Evolutionary conservation across 345 rosid genomes (phyloP).

Genomic region (Heritiera fomes): DNA sequence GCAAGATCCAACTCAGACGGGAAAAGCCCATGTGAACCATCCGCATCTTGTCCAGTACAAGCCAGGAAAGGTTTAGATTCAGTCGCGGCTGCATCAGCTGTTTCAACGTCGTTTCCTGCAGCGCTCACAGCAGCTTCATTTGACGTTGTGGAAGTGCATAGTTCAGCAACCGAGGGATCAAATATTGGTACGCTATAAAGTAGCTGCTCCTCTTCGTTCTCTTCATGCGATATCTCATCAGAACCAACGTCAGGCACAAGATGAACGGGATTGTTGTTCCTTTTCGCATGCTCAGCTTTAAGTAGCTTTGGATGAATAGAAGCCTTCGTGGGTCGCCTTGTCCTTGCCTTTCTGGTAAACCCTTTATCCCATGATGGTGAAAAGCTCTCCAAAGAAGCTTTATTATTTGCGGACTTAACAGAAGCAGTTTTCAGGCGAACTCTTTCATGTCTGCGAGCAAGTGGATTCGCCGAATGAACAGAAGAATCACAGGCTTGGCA

Average conservation of each 20-base stretch:
- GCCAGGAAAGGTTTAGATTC: slow-evolving; percentile 21
- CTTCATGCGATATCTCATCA: slow-evolving; percentile 59
- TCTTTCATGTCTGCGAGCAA: slow-evolving; percentile 83
- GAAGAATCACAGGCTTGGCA: slow-evolving; percentile 83
- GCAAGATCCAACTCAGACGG: slow-evolving; percentile 87
- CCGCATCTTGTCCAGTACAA: slow-evolving; percentile 24
- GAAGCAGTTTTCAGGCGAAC: slow-evolving; percentile 71
- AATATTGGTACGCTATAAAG: slow-evolving; percentile 83
- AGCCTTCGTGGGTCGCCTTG: slow-evolving; percentile 60
- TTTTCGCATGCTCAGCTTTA: slow-evolving; percentile 15
- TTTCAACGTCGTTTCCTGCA: background rate
- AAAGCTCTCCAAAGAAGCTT: slow-evolving; percentile 3
- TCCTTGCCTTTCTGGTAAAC: slow-evolving; percentile 78
- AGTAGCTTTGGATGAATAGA: background rate
- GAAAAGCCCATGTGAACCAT: slow-evolving; percentile 47
- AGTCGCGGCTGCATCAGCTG: slow-evolving; percentile 12
- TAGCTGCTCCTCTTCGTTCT: slow-evolving; percentile 71
- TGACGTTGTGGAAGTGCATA: slow-evolving; percentile 42
- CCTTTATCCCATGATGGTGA: slow-evolving; percentile 75
- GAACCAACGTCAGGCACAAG: slow-evolving; percentile 74
- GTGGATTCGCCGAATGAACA: slow-evolving; percentile 84
- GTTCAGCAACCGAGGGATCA: slow-evolving; percentile 59
- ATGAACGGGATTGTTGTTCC: slow-evolving; percentile 31
- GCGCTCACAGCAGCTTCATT: slow-evolving; percentile 23
- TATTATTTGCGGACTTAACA: slow-evolving; percentile 29